A percentile compares a stretch with the other conserved stretches of the same genome.
Evolutionary conservation across 148 eudicot species (phyloP).

Genomic region (Euryodendron excelsum): DNA sequence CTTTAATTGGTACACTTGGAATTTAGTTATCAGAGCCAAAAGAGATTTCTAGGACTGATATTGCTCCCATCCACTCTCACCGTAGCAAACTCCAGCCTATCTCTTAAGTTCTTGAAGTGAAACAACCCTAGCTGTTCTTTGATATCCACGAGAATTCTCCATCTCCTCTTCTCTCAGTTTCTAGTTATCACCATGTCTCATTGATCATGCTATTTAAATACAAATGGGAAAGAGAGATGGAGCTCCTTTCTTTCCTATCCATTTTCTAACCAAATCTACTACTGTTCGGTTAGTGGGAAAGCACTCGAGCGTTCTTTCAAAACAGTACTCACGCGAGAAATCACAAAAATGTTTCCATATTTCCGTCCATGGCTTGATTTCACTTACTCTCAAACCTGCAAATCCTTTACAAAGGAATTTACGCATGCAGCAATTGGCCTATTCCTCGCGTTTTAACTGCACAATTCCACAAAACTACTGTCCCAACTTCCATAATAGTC

Average conservation of each 20-base stretch:
- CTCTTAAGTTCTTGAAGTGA: conserved; percentile 59
- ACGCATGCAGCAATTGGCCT: no score
- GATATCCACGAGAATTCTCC: conserved; percentile 27
- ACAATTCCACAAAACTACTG: background rate
- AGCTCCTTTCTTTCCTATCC: background rate
- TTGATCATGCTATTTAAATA: conserved; percentile 15
- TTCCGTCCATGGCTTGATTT: background rate
- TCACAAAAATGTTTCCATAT: conserved; percentile 1
- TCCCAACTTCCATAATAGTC: background rate
- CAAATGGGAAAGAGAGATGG: background rate
- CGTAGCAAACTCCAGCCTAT: conserved; percentile 56
- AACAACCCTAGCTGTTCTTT: conserved; percentile 43
- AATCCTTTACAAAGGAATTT: no score
- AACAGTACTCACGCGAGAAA: conserved; percentile 9
- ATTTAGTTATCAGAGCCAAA: conserved; percentile 70
- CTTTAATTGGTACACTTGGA: background rate
- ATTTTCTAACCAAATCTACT: background rate
- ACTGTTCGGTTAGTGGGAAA: background rate
- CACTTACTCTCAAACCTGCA: background rate
- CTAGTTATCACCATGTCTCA: background rate
- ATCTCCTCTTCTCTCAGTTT: conserved; percentile 14
- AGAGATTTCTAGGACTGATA: conserved; percentile 78
- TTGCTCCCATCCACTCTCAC: conserved; percentile 69
- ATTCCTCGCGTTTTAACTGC: background rate
- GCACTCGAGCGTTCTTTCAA: background rate